Evolutionary conservation across 83 land plant species (phyloP).

Genomic region (Picea abies): DNA sequence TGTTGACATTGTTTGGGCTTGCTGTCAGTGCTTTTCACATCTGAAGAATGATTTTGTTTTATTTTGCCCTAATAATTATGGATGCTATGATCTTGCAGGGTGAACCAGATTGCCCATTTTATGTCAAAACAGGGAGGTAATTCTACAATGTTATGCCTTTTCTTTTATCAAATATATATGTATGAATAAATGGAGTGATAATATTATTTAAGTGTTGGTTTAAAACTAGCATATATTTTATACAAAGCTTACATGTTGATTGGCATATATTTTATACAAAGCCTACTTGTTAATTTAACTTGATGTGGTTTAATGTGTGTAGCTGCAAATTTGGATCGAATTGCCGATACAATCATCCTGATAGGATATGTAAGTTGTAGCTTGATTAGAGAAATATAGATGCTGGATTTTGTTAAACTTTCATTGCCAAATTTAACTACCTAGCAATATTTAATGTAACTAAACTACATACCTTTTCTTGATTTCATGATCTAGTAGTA

Average conservation of each 20-base stretch:
- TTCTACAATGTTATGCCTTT: neutral
- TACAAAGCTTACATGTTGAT: neutral
- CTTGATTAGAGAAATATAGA: neutral
- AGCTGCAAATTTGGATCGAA: constrained; percentile 81
- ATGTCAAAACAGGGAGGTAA: constrained; percentile 84
- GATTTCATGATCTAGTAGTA: neutral
- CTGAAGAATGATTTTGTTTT: too few species aligned
- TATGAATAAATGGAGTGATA: neutral
- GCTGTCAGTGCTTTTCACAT: neutral
- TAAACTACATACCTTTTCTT: neutral
- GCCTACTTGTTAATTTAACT: neutral
- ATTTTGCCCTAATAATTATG: neutral
- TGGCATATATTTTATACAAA: neutral
- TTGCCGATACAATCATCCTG: constrained; percentile 86
- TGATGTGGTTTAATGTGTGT: neutral
- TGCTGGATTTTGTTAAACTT: neutral
- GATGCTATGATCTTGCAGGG: constrained; percentile 43
- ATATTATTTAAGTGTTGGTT: neutral
- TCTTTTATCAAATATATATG: constrained; percentile 39
- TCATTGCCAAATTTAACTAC: neutral
- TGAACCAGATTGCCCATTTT: constrained; percentile 80
- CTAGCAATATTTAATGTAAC: neutral
- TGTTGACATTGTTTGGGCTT: neutral
- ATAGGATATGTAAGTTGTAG: constrained; percentile 38
- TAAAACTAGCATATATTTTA: neutral